Conservation (phyloP, 2,329 filamentous ascomycete genomes). For the Xylaria sp. region DNA sequence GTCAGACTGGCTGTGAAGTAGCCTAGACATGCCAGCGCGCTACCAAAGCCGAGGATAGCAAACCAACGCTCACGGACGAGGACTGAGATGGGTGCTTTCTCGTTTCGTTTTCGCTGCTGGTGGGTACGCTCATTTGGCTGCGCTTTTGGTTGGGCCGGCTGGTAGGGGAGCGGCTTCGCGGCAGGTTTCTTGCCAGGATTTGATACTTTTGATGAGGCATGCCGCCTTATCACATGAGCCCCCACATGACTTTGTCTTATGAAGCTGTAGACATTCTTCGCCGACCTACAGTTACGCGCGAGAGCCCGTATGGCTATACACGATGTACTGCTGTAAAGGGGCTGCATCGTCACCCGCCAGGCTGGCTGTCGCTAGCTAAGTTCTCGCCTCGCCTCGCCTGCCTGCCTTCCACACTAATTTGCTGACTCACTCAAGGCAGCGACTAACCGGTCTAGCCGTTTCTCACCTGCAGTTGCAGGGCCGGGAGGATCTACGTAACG, state of each 20-base stretch:
- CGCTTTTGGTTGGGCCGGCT: slow-evolving; percentile 27
- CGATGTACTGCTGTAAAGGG: slow-evolving; percentile 29
- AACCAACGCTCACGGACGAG: slow-evolving; percentile 52
- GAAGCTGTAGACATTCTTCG: slow-evolving; percentile 1
- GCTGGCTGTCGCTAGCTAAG: not conserved
- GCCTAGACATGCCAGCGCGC: slow-evolving; percentile 58
- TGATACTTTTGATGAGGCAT: slow-evolving; percentile 35
- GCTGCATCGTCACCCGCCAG: slow-evolving; percentile 21
- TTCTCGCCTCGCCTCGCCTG: slow-evolving; percentile 7
- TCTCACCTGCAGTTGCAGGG: not conserved
- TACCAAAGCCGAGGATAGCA: slow-evolving; percentile 59
- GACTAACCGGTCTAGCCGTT: not conserved
- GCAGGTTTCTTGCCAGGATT: slow-evolving; percentile 22
- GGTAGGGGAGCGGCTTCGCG: slow-evolving; percentile 43
- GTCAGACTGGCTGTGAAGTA: slow-evolving; percentile 55
- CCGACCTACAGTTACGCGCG: slow-evolving; percentile 17
- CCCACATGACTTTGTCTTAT: slow-evolving; percentile 24
- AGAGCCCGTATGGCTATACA: slow-evolving; percentile 14
- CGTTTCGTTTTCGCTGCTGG: slow-evolving; percentile 7
- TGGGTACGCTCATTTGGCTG: not conserved
- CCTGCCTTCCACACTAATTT: slow-evolving; percentile 1
- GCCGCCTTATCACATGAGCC: slow-evolving; percentile 31
- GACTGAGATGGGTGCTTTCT: slow-evolving; percentile 38
- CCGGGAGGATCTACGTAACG: not conserved
- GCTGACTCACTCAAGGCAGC: not conserved